Evolutionary conservation across 2,329 filamentous ascomycete genomes (phyloP), one percentile per base, ranked within the genome.

Genomic region (Cladosporium phlei): DNA sequence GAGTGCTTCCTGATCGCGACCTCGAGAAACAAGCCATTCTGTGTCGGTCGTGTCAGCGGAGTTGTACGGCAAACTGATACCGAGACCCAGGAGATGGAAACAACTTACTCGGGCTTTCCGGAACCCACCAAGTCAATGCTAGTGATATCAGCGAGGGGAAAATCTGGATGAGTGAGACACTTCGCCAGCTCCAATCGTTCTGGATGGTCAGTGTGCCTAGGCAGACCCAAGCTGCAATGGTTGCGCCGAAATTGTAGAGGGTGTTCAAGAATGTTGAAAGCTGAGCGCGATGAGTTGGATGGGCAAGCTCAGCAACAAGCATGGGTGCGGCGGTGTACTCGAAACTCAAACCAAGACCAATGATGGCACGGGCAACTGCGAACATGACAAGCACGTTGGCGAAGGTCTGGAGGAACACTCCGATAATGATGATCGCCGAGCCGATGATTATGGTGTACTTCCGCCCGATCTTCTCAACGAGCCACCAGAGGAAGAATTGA

Each of bases 11-110:
- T 74, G 68, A 2, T 59, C 49, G n/a, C 68, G 68, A 16, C 76
- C 74, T 50, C 75, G 68, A 20, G 70, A 69, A 33, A 79, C 68
- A 14, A 80, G 60, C 74, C 75, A 81, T 20, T 79, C 69, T 43
- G 10, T 6, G 5, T 33, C 6, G 12, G n/a, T 2, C 3, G 11
- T 2, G 14, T 43, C 10, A 43, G 28, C 20, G 1, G 10, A 25
- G 10, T 0, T 25, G 28, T n/a, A n/a, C n/a, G n/a, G n/a, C n/a
- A n/a, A n/a, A n/a, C n/a, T n/a, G n/a, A n/a, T n/a, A n/a, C n/a
- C n/a, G n/a, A n/a, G n/a, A n/a, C n/a, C n/a, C n/a, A n/a, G n/a
- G n/a, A n/a, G n/a, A n/a, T 5, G 5, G 10, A 24, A 5, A 19
- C 27, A 27, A 22, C 38, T 40, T 43, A 43, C 39, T 17, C 2